Conservation (phyloP, 2,329 filamentous ascomycete genomes). For the Fusarium sp. region DNA sequence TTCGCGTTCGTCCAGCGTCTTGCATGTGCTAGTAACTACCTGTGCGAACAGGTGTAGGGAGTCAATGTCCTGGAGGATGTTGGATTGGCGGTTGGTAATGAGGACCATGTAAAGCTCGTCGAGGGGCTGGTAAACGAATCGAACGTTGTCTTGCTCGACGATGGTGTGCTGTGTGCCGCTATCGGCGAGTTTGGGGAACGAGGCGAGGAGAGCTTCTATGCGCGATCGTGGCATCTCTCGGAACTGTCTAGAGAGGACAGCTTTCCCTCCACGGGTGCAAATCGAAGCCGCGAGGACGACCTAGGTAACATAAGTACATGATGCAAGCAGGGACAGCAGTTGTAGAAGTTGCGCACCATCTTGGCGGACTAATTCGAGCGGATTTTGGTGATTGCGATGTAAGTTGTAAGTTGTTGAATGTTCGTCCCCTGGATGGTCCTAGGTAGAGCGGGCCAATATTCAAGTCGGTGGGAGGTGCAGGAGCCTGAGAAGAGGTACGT, state of each 20-base stretch:
- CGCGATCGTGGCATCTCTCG: conserved; percentile 96
- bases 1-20: conserved; percentile 93
- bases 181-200: conserved; percentile 97
- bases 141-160: conserved; percentile 98
- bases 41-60: conserved; percentile 97
- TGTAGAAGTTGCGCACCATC: conserved; percentile 53
- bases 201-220: conserved; percentile 95
- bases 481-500: conserved; percentile 37
- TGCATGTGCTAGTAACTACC: conserved; percentile 96
- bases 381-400: conserved; percentile 39
- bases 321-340: neutral
- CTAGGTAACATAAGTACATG: conserved; percentile 61
- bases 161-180: conserved; percentile 97
- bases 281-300: conserved; percentile 99
- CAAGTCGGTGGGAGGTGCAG: conserved; percentile 45
- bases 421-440: conserved; percentile 44
- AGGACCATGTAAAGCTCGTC: conserved; percentile 99
- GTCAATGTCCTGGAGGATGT: conserved; percentile 99
- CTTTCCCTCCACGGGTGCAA: conserved; percentile 97
- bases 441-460: conserved; percentile 50
- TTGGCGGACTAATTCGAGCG: conserved; percentile 48
- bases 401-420: conserved; percentile 40
- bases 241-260: conserved; percentile 97
- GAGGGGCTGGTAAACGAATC: conserved; percentile 98
- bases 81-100: conserved; percentile 99